Percentiles rank a stretch among this genome's conserved stretches.
Evolutionary conservation across 257 asterid species (phyloP).

Genomic region (Ballota nigra): DNA sequence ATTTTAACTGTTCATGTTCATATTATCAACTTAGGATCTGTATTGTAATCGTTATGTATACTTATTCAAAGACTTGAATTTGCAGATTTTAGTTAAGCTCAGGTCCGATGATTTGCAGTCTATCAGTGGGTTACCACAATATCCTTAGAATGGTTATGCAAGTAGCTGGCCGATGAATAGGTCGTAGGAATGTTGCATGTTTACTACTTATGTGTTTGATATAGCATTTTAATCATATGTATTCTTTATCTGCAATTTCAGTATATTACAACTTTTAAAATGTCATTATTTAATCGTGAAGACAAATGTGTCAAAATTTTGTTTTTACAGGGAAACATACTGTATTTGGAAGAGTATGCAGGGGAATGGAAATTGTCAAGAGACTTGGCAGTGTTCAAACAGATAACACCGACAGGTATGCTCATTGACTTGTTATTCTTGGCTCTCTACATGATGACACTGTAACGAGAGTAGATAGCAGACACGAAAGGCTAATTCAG

Average conservation of each 20-base stretch:
- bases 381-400: constrained; percentile 97
- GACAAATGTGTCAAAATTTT: constrained; percentile 11
- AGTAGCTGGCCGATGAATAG: neutral
- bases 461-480: neutral
- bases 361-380: constrained; percentile 97
- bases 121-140: neutral
- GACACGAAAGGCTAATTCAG: neutral
- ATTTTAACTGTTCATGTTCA: constrained; percentile 3
- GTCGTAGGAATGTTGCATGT: neutral
- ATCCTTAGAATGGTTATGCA: neutral
- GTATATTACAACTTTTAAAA: neutral
- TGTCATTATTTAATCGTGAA: neutral
- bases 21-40: constrained; percentile 13
- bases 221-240: neutral
- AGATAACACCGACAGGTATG: constrained; percentile 87
- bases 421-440: neutral
- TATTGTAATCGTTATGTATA: neutral
- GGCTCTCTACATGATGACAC: neutral
- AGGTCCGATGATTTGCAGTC: too few species aligned
- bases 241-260: neutral
- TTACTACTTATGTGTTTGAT: neutral
- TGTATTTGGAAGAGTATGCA: constrained; percentile 89
- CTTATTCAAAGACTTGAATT: constrained; percentile 2
- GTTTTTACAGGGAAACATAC: constrained; percentile 78
- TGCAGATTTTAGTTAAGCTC: neutral